Base-by-base conservation (phyloP, 2,329 filamentous ascomycete genomes). In the Fusarium anguioides region DNA sequence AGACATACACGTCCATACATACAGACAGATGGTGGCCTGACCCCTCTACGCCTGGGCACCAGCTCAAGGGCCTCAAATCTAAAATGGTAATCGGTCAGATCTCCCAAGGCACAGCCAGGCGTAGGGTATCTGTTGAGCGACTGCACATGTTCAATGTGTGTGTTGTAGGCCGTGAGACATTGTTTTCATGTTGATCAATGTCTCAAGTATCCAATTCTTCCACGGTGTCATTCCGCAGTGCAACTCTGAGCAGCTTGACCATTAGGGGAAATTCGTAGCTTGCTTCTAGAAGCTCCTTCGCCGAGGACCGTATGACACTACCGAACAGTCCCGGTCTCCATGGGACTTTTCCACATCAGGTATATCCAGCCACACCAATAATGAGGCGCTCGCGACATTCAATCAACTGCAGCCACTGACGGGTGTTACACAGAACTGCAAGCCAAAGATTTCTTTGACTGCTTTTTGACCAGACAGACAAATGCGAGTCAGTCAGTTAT, bases 1-100 rank as follows among this genome's bases (percentile, higher is more conserved):
- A 26, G 17, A 5, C 14, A 42, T n/a, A n/a, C n/a, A n/a, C n/a
- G n/a, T n/a, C n/a, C n/a, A n/a, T n/a, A n/a, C n/a, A n/a, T n/a
- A n/a, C n/a, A n/a, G n/a, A n/a, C n/a, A n/a, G n/a, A 23, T 27
- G 20, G 27, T 45, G 48, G 29, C 24, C 31, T 27, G 46, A 27
- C 44, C 27, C n/a, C 52, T 35, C 35, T 14, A 41, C 29, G 23
- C 35, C 39, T n/a, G n/a, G n/a, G n/a, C 57, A 36, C 40, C 17
- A 29, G 56, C 35, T 17, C 41, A 62, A 36, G 41, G 57, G 41
- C 57, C 57, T 62, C 49, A 62, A 61, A 62, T 44, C 26, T 35
- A 56, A 62, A 48, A 47, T 56, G 42, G 41, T 8, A 56, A 44
- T 56, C 57, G 49, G 57, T 62, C 42, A 62, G 57, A 62, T 52